Evolutionary conservation across 495 filamentous ascomycete species (phyloP).

Genomic region (Penicillium salamii): DNA sequence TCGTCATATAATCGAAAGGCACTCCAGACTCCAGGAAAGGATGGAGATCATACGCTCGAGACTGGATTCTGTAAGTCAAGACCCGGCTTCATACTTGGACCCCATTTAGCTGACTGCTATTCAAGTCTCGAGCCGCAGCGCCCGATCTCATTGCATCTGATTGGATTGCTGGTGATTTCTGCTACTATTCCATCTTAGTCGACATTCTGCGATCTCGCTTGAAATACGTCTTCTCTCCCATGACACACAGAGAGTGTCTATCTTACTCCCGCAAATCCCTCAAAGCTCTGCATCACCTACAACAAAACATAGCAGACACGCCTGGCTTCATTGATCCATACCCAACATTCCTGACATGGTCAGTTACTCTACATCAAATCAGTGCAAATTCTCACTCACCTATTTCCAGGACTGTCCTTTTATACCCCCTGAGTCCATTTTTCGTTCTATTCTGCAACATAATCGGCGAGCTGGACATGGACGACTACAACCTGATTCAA

Average conservation of each 20-base stretch:
- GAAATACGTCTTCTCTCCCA: conserved; percentile 17
- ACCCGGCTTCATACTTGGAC: no score
- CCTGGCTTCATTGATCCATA: conserved; percentile 27
- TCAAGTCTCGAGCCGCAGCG: conserved; percentile 13
- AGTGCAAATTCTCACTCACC: neutral
- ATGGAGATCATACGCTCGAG: conserved; percentile 21
- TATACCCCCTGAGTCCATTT: conserved; percentile 30
- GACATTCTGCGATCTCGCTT: conserved; percentile 29
- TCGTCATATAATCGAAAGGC: conserved; percentile 10
- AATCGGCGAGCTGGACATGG: conserved; percentile 21
- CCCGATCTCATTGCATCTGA: conserved; percentile 13
- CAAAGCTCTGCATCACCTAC: conserved; percentile 24
- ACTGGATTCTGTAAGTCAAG: conserved; percentile 18
- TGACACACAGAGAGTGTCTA: conserved; percentile 25
- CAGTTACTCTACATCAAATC: neutral
- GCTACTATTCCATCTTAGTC: conserved; percentile 29
- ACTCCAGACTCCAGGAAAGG: conserved; percentile 15
- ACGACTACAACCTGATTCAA: conserved; percentile 27
- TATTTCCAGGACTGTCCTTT: conserved; percentile 20
- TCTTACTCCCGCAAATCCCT: conserved; percentile 22
- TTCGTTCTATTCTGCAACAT: conserved; percentile 35
- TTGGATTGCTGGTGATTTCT: conserved; percentile 27
- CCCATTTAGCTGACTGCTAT: neutral
- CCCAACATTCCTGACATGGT: conserved; percentile 32
- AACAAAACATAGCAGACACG: conserved; percentile 12